Conservation (phyloP, 108 stramenopile genomes). For the Skeletonema marinoi region DNA sequence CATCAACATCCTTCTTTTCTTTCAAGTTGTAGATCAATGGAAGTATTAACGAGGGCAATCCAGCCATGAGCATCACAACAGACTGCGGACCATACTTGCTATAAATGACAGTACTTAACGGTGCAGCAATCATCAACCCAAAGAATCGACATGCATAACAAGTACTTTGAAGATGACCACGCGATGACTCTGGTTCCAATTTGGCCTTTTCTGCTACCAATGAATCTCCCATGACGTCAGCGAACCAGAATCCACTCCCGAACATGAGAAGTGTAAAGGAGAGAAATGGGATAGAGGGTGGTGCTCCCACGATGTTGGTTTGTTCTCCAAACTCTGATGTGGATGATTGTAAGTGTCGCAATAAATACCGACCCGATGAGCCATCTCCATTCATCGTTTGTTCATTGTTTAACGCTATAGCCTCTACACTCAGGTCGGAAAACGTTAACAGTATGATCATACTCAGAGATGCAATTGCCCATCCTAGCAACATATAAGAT, state of each 20-base stretch:
- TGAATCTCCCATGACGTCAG: slow-evolving; percentile 87
- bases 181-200: slow-evolving; percentile 68
- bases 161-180: slow-evolving; percentile 75
- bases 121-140: slow-evolving; percentile 82
- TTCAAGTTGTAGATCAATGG: slow-evolving; percentile 65
- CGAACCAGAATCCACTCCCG: slow-evolving; percentile 84
- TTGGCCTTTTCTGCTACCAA: slow-evolving; percentile 90
- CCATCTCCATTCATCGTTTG: slow-evolving; percentile 31
- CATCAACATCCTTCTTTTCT: slow-evolving; percentile 57
- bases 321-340: background rate
- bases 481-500: slow-evolving; percentile 82
- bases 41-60: slow-evolving; percentile 63
- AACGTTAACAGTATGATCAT: slow-evolving; percentile 54
- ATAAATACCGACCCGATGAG: slow-evolving; percentile 3
- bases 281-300: slow-evolving; percentile 71
- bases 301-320: slow-evolving; percentile 4
- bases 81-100: slow-evolving; percentile 54
- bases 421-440: slow-evolving; percentile 51
- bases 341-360: slow-evolving; percentile 23
- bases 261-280: slow-evolving; percentile 56
- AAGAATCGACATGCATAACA: slow-evolving; percentile 87
- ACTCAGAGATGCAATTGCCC: slow-evolving; percentile 60
- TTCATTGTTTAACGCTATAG: slow-evolving; percentile 22
- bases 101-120: slow-evolving; percentile 68
- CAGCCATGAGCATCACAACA: slow-evolving; percentile 65